Conservation (phyloP, 169 alveolate species). For the Babesia gibsoni region DNA sequence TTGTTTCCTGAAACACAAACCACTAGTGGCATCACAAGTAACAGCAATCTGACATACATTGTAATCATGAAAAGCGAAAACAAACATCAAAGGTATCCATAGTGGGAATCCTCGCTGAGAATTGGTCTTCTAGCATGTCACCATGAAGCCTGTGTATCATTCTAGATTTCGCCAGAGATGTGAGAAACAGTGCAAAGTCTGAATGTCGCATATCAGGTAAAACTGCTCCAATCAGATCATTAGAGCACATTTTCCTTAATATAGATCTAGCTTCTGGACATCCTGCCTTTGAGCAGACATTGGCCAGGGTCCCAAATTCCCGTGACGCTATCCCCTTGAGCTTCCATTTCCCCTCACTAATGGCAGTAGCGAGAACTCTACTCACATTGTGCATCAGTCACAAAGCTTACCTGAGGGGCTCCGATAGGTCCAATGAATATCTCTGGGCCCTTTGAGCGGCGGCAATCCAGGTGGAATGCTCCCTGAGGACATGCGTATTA, state of each 20-base stretch:
- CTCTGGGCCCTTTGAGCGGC: no score
- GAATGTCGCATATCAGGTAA: constrained; percentile 3
- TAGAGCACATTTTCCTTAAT: background rate
- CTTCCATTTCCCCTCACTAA: no score
- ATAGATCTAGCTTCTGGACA: background rate
- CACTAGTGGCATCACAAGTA: background rate
- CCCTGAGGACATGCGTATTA: no score
- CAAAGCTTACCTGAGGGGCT: no score
- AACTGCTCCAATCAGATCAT: background rate
- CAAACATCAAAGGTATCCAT: constrained; percentile 9
- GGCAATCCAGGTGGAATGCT: no score
- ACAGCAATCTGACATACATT: background rate
- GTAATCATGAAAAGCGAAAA: background rate
- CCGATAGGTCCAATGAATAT: no score
- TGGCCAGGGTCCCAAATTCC: no score
- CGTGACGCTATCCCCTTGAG: no score
- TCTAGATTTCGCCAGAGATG: background rate
- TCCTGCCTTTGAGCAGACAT: no score
- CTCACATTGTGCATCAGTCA: no score
- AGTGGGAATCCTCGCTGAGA: background rate
- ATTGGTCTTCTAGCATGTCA: background rate
- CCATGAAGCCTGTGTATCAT: background rate
- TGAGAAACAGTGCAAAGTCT: constrained; percentile 5
- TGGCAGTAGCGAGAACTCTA: no score
- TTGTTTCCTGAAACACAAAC: no score